Evolutionary conservation across 306 rosid genomes (phyloP).

Genomic region (Cicer yamashitae): DNA sequence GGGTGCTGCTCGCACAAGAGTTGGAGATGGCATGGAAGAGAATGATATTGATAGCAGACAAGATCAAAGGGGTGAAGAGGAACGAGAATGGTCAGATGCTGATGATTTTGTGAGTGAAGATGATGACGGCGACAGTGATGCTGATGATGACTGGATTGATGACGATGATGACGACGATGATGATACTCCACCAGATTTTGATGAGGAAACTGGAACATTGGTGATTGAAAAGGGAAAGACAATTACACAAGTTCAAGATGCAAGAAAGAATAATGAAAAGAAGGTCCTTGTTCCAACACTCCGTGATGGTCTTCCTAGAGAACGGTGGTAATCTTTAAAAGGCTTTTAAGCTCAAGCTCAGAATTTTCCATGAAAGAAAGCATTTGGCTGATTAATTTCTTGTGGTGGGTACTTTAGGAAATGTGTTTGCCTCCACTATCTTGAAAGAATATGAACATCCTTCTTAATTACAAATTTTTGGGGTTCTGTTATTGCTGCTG

Average conservation of each 20-base stretch:
- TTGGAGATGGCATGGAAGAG: slow-evolving; percentile 49
- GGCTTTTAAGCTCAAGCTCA: slow-evolving; percentile 31
- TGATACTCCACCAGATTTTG: slow-evolving; percentile 72
- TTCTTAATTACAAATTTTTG: background rate
- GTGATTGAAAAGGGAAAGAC: slow-evolving; percentile 47
- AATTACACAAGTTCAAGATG: slow-evolving; percentile 46
- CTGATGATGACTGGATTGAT: slow-evolving; percentile 63
- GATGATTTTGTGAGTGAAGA: slow-evolving; percentile 56
- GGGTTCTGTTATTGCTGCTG: no score
- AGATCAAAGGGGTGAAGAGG: slow-evolving; percentile 58
- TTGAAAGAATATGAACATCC: slow-evolving; percentile 37
- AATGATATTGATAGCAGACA: slow-evolving; percentile 41
- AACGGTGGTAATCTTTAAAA: slow-evolving; percentile 64
- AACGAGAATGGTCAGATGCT: slow-evolving; percentile 62
- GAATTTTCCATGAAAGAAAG: slow-evolving; percentile 22
- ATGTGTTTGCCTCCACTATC: slow-evolving; percentile 29
- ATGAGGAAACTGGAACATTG: slow-evolving; percentile 58
- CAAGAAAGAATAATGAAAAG: slow-evolving; percentile 43
- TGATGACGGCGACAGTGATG: slow-evolving; percentile 38
- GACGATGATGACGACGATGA: slow-evolving; percentile 77
- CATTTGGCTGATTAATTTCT: slow-evolving; percentile 36
- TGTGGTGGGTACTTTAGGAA: slow-evolving; percentile 23
- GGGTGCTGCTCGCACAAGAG: slow-evolving; percentile 50
- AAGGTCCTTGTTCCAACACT: slow-evolving; percentile 54
- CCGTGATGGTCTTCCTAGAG: slow-evolving; percentile 76